These are phyloP conservation scores for Cardamine resedifolia DNA, from an alignment of 345 rosid genomes.

Conservation along the genomic window DNA sequence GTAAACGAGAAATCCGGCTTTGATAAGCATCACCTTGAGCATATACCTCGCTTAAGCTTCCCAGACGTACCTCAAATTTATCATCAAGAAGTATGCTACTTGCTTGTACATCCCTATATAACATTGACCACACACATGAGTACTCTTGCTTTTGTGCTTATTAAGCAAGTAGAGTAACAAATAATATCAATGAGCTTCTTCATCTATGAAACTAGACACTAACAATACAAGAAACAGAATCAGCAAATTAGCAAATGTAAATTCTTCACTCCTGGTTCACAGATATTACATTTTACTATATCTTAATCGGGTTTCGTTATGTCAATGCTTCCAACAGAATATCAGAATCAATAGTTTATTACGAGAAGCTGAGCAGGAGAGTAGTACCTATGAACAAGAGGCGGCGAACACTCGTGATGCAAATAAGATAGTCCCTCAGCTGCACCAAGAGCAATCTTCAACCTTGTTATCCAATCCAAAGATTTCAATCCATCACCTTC, in stretches of 20 bases:
- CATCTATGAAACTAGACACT: neutral
- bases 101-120: constrained; percentile 94
- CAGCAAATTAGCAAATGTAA: neutral
- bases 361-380: neutral
- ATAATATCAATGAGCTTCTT: neutral
- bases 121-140: constrained; percentile 37
- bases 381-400: constrained; percentile 92
- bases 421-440: constrained; percentile 85
- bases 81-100: constrained; percentile 99
- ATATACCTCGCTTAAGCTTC: constrained; percentile 84
- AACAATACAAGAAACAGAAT: constrained; percentile 1
- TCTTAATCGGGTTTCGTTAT: neutral
- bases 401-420: constrained; percentile 89
- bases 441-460: constrained; percentile 93
- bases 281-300: neutral
- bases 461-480: constrained; percentile 96
- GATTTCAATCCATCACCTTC: constrained; percentile 81
- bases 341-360: neutral
- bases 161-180: neutral
- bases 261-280: neutral
- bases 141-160: constrained; percentile 1
- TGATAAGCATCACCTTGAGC: constrained; percentile 87
- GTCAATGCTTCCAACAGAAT: neutral
- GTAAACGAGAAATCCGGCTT: constrained; percentile 79
- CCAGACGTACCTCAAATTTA: constrained; percentile 93